Percentiles rank a stretch among this genome's conserved stretches.
These are phyloP conservation scores for Aspergillus hancockii DNA, from an alignment of 495 filamentous ascomycete species.

Conservation along the genomic window DNA sequence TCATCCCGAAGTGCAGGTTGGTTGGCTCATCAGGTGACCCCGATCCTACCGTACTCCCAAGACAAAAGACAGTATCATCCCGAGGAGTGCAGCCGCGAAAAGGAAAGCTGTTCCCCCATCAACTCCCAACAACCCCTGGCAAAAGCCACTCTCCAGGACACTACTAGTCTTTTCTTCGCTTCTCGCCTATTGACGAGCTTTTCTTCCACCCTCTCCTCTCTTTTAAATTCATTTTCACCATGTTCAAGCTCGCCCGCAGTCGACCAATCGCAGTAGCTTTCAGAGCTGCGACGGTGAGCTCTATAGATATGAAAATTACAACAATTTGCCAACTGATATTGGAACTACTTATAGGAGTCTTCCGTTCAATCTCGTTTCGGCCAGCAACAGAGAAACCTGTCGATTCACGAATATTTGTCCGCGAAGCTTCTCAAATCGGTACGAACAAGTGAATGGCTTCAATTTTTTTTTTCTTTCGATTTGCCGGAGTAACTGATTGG, in stretches of 20 bases:
- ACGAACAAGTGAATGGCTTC: conserved; percentile 27
- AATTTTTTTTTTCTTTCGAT: not conserved
- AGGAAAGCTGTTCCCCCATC: conserved; percentile 46
- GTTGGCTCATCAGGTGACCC: conserved; percentile 26
- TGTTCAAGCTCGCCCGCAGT: conserved; percentile 76
- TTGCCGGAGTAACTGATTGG: conserved; percentile 24
- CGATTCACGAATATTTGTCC: conserved; percentile 96
- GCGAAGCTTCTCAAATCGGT: conserved; percentile 85
- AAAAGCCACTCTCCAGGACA: conserved; percentile 13
- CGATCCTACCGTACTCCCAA: conserved; percentile 18
- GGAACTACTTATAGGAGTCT: conserved; percentile 38
- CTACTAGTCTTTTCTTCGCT: conserved; percentile 6
- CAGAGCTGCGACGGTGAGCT: conserved; percentile 61
- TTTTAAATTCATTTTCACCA: conserved; percentile 38
- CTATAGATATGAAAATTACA: conserved; percentile 8
- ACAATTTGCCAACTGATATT: conserved; percentile 25
- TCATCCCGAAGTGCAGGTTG: conserved; percentile 21
- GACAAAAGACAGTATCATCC: conserved; percentile 29
- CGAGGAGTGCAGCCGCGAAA: conserved; percentile 35
- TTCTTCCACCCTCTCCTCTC: conserved; percentile 23
- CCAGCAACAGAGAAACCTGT: conserved; percentile 79
- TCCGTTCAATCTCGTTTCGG: conserved; percentile 49
- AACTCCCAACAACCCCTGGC: conserved; percentile 8
- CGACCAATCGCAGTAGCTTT: conserved; percentile 67
- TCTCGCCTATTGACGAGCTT: conserved; percentile 5